Base-by-base conservation (phyloP, 179 eudicot species). In the Amaranthus tricolor region DNA sequence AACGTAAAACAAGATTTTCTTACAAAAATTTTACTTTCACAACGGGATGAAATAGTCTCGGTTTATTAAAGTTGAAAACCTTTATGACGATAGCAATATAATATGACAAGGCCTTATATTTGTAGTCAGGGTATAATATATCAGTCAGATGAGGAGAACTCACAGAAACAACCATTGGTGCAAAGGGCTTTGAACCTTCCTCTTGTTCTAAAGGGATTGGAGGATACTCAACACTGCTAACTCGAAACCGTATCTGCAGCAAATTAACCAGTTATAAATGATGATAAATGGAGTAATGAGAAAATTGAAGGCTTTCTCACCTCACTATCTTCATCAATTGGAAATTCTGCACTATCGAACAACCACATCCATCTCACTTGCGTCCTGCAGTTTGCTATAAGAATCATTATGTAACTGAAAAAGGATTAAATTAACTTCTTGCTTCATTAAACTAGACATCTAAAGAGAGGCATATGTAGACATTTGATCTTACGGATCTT, bases 111-210 rank as follows among this genome's bases (percentile, higher is more conserved):
- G 60, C 6, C 17, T 13, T 14, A 14, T 19, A 16, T 56, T 5
- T 14, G 17, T 56, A 56, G 5, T 13, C 60, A 45, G 9, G 7
- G 52, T 15, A 8, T 7, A 12, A 45, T 9, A 45, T 45, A 44
- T 10, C 5, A 63, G 19, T 19, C 56, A 56, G 68, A 52, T 56
- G 53, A 56, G 62, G 62, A 48, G 67, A 66, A 87, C 98, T 87
- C 80, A 94, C 98, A 65, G 82, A 82, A 64, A 92, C 73, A 77
- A 86, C 84, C 97, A 94, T 92, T 6, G 97, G 98, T 72, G 98
- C 96, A 83, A 94, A 90, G 19, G 94, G 94, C 79, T 94, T 90
- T 69, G 77, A 19, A 64, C 81, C 87, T 61, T 77, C 81, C 48
- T 84, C 86, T 72, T 84, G 91, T 68, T 89, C 92, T 69, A 92